phyloP scores from a whole-genome alignment of 2,329 filamentous ascomycete species.

The Fusarium ramigenum region DNA sequence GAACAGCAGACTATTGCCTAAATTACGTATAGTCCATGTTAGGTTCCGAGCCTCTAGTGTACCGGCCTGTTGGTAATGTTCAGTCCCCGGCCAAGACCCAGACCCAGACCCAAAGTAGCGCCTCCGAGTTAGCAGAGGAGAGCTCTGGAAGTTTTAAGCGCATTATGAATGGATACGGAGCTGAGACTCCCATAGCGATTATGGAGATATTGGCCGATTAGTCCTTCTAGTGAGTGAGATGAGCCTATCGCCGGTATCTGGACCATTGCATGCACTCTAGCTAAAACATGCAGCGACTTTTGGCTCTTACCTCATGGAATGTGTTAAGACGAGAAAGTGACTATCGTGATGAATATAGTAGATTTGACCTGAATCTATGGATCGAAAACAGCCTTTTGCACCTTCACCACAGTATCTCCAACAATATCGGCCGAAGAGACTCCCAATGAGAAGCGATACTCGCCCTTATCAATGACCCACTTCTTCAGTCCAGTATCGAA shows the following conservation, averaged over 20 bases:
- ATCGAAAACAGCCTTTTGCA: not conserved
- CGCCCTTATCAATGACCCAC: slow-evolving; percentile 43
- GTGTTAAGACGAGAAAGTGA: not conserved
- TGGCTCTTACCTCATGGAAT: not conserved
- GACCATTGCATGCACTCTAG: not conserved
- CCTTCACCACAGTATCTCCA: not conserved
- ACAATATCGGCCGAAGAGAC: slow-evolving; percentile 38
- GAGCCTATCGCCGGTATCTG: not conserved
- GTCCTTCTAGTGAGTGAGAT: fast-evolving
- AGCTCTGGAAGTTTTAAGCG: not conserved
- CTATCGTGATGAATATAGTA: too few relatives aligned
- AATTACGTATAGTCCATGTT: not conserved
- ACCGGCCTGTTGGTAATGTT: not conserved
- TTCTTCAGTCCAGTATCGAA: slow-evolving; percentile 37
- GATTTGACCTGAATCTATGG: not conserved
- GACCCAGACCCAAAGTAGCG: too few relatives aligned
- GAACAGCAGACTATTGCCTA: not conserved
- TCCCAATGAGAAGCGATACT: slow-evolving; percentile 42
- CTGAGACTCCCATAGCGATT: not conserved
- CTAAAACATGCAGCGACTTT: fast-evolving
- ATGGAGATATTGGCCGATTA: fast-evolving
- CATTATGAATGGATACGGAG: fast-evolving
- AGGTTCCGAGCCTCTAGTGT: not conserved
- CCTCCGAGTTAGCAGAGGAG: not conserved
- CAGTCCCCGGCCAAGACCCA: not conserved